Evolutionary conservation across 2,329 filamentous ascomycete genomes (phyloP).

Genomic region (Colletotrichum nymphaeae): DNA sequence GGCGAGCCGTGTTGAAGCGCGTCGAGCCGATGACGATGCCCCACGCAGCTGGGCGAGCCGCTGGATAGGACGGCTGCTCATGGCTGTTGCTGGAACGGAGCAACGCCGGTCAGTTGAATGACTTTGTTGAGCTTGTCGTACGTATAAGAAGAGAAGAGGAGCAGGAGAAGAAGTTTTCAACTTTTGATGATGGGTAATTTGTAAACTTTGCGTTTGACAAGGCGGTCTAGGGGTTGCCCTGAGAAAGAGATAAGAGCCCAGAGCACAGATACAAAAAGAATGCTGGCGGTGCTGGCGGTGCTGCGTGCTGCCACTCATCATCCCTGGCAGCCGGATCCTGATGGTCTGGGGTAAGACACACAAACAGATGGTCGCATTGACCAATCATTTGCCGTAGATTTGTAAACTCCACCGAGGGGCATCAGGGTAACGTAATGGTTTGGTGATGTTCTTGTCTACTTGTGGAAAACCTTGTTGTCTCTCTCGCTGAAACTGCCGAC

Average conservation of each 20-base stretch:
- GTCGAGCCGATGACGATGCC: constrained; percentile 24
- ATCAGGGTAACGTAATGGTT: constrained; percentile 29
- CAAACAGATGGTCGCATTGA: not conserved
- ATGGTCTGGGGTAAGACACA: constrained; percentile 33
- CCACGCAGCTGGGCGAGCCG: constrained; percentile 32
- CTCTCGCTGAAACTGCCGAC: not conserved
- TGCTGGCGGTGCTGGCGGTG: not conserved
- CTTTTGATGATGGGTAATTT: not conserved
- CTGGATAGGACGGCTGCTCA: constrained; percentile 30
- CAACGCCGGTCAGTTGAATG: constrained; percentile 5
- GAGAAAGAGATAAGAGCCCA: constrained; percentile 28
- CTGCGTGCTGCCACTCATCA: not conserved
- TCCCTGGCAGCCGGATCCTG: not conserved
- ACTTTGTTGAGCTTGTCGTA: not conserved
- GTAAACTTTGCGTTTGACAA: constrained; percentile 12
- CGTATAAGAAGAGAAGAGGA: not conserved
- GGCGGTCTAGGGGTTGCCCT: constrained; percentile 22
- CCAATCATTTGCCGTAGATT: constrained; percentile 28
- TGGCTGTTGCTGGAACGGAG: constrained; percentile 10
- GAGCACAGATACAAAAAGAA: not conserved
- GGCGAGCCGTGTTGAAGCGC: constrained; percentile 30
- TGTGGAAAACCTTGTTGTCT: constrained; percentile 5
- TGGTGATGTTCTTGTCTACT: not conserved
- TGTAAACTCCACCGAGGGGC: constrained; percentile 13
- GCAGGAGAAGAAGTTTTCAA: not conserved